Evolutionary conservation across 768 basidiomycete genomes (phyloP), one percentile per base, ranked within the genome.

Genomic region (Cystobasidium onofrii): DNA sequence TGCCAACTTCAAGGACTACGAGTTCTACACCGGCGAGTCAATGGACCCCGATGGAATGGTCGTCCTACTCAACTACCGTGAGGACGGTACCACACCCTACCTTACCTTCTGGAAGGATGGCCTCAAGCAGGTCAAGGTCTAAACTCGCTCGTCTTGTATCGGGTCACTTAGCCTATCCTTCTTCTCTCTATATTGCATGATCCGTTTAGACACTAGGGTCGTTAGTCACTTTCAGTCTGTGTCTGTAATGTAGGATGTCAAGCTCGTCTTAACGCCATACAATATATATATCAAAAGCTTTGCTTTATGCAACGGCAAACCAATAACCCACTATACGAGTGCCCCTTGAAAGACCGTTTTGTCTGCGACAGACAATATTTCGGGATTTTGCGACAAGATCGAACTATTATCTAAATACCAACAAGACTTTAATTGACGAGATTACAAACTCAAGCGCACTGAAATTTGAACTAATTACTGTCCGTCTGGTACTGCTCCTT

Each of bases 11-110:
- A 91, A 92, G 79, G 89, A 98, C 81, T 96, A 85, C 80, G 92
- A 97, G 83, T 96, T 97, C 82, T 83, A 80, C 80, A 81, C 81
- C 52, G 83, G 83, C 75, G 83, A 84, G 81, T 80, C 79, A 74
- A 83, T 83, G 81, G 61, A 67, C 60, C 76, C 87, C n/a, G 90
- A 96, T 2, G 95, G 94, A 72, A 90, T 95, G 91, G 86, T 98
- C 77, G 91, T 88, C 54, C 86, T 98, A 60, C 87, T 98, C 79
- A 95, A 99, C 84, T 99, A 92, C 84, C 87, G 96, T 75, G 83
- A 82, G 79, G 83, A 83, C 75, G 82, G 82, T 57, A 75, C 76
- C 73, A 82, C 82, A 55, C 55, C 62, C 44, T 75, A 52, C 60
- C 72, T 44, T 46, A 27, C 57, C 75, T 55, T 46, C 7, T 25